Base-by-base conservation (phyloP, 2,329 filamentous ascomycete species). In the Penicillium sp. region DNA sequence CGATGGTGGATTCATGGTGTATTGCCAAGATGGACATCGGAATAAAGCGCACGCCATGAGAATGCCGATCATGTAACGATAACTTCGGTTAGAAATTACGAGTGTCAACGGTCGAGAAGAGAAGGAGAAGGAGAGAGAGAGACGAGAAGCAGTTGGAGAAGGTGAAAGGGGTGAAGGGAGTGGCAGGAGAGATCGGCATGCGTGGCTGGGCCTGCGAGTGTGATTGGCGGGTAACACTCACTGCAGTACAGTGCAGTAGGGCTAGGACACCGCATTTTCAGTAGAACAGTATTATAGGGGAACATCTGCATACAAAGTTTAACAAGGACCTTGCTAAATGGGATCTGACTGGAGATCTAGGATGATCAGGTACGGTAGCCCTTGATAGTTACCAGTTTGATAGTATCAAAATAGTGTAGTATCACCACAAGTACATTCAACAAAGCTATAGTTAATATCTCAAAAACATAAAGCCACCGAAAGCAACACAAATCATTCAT, bases 31-130 rank as follows among this genome's bases (percentile, higher is more conserved):
- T 49, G 24, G 24, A 48, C n/a, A 19, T 26, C 48, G 46, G 47
- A 16, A 7, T 7, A 10, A 34, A 18, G 19, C 14, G 46, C 31
- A 36, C 21, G 46, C 24, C 21, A n/a, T 8, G 13, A n/a, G 18
- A 21, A 10, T 31, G 43, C 10, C 33, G 47, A 54, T 50, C 52
- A 54, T 54, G 51, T 26, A 50, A 54, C 42, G 5, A 21, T 46
- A 23, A 31, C 24, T 18, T 46, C 51, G 51, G 36, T 48, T 53
- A n/a, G 43, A 48, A 13, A 26, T 40, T n/a, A n/a, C n/a, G 18
- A 23, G 36, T 16, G 37, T 4, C 9, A 26, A 19, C 4, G 14
- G 9, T 13, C 9, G 19, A 16, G 19, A 24, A 24, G 36, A 7
- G 36, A n/a, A 34, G n/a, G 18, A 7, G 34, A 23, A 37, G 14